phyloP scores from a whole-genome alignment of 2,329 filamentous ascomycete species.

The Phaeomoniella chlamydospora region DNA sequence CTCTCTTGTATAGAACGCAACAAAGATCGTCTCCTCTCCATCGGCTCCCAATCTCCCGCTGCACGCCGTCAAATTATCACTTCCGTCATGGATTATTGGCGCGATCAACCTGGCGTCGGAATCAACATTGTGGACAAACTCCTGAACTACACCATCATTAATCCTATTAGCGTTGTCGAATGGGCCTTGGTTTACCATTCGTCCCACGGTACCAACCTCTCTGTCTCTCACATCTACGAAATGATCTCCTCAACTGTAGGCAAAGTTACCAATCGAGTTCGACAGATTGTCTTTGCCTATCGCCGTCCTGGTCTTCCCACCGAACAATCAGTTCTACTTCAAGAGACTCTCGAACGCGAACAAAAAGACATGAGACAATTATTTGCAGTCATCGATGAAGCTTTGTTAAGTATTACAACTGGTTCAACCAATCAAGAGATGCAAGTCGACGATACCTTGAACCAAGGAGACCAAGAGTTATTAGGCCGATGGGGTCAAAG shows the following conservation, averaged over 20 bases:
- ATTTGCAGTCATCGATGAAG: conserved; percentile 68
- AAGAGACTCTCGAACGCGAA: conserved; percentile 56
- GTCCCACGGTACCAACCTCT: conserved; percentile 52
- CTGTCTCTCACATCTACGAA: conserved; percentile 69
- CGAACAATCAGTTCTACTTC: conserved; percentile 42
- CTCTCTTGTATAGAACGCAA: conserved; percentile 90
- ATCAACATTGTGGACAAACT: conserved; percentile 92
- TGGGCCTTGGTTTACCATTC: conserved; percentile 67
- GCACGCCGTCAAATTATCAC: conserved; percentile 80
- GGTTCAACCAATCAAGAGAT: conserved; percentile 63
- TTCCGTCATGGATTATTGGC: conserved; percentile 86
- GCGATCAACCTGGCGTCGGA: conserved; percentile 78
- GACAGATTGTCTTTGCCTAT: conserved; percentile 58
- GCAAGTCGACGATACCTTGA: conserved; percentile 42
- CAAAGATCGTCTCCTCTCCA: conserved; percentile 72
- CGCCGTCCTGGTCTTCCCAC: conserved; percentile 40
- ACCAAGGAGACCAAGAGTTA: conserved; percentile 43
- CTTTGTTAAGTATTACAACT: conserved; percentile 55
- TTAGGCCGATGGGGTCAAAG: conserved; percentile 68
- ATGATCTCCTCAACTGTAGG: conserved; percentile 76
- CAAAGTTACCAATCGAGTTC: conserved; percentile 77
- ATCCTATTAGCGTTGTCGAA: conserved; percentile 69
- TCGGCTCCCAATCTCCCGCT: conserved; percentile 58
- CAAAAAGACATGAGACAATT: conserved; percentile 61
- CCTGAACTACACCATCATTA: conserved; percentile 91